These are phyloP conservation scores for Ogataea glucozyma DNA, from an alignment of 805 yeast genomes.

Conservation along the genomic window DNA sequence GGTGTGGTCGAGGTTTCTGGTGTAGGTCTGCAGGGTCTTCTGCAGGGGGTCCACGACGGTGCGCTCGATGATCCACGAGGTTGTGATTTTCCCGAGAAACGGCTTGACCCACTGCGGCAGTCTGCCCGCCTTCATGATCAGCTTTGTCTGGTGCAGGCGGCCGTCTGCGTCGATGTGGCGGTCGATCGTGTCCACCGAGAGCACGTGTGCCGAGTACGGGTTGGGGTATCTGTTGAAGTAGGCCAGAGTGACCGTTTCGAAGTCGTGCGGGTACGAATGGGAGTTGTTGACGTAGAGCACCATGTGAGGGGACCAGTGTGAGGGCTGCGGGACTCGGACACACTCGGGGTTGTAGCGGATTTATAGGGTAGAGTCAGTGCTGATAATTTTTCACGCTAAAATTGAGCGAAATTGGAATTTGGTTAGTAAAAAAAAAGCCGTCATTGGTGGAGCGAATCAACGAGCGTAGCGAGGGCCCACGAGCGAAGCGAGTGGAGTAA, in stretches of 20 bases:
- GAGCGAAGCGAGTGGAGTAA: background rate
- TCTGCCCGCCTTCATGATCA: slow-evolving; percentile 76
- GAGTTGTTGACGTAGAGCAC: slow-evolving; percentile 59
- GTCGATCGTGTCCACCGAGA: slow-evolving; percentile 76
- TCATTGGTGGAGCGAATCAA: background rate
- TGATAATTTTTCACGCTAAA: no score
- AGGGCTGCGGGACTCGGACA: no score
- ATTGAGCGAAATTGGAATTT: background rate
- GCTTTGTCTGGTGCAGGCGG: slow-evolving; percentile 65
- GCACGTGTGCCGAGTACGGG: slow-evolving; percentile 84
- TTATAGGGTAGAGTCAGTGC: no score
- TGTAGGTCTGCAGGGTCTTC: slow-evolving; percentile 62
- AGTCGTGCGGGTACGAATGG: slow-evolving; percentile 64
- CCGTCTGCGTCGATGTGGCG: slow-evolving; percentile 61
- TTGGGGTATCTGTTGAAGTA: slow-evolving; percentile 73
- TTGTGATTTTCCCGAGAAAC: slow-evolving; percentile 65
- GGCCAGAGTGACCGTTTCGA: slow-evolving; percentile 73
- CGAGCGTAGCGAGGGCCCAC: background rate
- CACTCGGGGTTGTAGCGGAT: no score
- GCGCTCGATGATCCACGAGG: slow-evolving; percentile 81
- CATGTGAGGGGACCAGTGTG: slow-evolving; percentile 41
- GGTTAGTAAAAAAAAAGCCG: background rate
- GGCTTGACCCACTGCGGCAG: slow-evolving; percentile 80
- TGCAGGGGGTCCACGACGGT: slow-evolving; percentile 66
- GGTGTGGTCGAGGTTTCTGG: slow-evolving; percentile 82